A percentile compares a stretch with the other conserved stretches of the same genome.
Conservation (phyloP, 179 eudicot genomes). For the Gypsophila paniculata region DNA sequence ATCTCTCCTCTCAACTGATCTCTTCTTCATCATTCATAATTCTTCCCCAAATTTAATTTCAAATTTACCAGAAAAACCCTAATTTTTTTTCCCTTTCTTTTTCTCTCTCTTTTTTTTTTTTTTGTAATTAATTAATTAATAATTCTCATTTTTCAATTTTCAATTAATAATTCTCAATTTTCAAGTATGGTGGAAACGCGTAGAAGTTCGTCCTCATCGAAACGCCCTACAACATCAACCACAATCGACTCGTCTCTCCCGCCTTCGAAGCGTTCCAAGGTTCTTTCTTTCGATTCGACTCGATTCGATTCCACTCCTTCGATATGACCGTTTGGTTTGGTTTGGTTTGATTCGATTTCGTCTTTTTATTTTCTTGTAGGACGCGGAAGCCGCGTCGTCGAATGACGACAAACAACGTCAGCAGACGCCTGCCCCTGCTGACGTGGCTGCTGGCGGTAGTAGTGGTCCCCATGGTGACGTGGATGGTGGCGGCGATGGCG, state of each 20-base stretch:
- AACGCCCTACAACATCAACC: constrained; percentile 33
- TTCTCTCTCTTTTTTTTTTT: no score
- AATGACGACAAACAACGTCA: constrained; percentile 39
- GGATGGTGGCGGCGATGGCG: constrained; percentile 27
- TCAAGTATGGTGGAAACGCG: constrained; percentile 75
- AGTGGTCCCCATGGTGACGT: background rate
- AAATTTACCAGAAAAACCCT: no score
- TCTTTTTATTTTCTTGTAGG: constrained; percentile 28
- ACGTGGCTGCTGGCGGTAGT: background rate
- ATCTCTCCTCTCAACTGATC: no score
- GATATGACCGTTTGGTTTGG: no score
- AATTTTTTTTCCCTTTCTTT: no score
- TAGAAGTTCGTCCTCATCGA: constrained; percentile 74
- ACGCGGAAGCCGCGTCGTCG: constrained; percentile 54
- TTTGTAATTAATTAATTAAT: background rate
- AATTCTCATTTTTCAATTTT: background rate
- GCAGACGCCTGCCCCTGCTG: constrained; percentile 10
- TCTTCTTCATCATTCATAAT: no score
- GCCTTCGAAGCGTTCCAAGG: constrained; percentile 73
- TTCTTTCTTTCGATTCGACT: constrained; percentile 17
- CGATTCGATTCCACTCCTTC: background rate
- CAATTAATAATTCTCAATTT: background rate
- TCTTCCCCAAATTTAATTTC: no score
- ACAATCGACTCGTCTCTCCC: constrained; percentile 54
- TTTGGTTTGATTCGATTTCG: no score